Base-by-base conservation (phyloP, 202 grass and related monocot species). In the Thinopyrum obtusiflorum region DNA sequence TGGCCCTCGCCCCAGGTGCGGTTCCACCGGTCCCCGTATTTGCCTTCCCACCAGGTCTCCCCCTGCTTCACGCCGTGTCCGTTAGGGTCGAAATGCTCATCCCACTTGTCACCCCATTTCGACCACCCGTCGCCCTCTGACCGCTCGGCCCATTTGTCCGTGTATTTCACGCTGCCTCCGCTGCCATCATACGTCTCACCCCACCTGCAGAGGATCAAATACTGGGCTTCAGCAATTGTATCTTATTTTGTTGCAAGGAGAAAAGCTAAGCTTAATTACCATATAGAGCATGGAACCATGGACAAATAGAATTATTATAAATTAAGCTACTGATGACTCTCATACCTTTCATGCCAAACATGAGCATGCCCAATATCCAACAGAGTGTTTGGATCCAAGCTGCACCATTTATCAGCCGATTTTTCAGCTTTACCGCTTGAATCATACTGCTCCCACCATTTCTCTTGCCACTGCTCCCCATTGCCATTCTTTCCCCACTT, bases 281-380 rank as follows among this genome's bases (percentile, higher is more conserved):
- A 44, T 4, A 42, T 26, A 73, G 3, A 53, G 6, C 39, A 73
- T 1, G 44, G 12, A 53, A 18, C 49, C 15, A 53, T 53, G 17
- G 40, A 44, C 15, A 53, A 53, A 53, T 53, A 46, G 4, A 46
- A 46, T 15, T 17, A 61, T 80, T 5, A 20, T 59, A n/a, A 82
- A 37, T 11, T 15, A 78, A 85, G 31, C 33, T 85, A 68, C 33
- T 23, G 47, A 65, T 9, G 46, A 47, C 80, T 82, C 23, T 85
- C 85, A 82, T 91, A 92, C 97, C 97, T 99, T 88, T 99, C 93
- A 82, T 99, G 97, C 97, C 97, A 99, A 81, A 99, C 90, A 90
- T 99, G 97, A 92, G 97, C 97, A 89, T 99, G 97, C 18, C 97
- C 97, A 81, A 85, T 85, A 88, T 93, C 93, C 79, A 99, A 82